phyloP scores from a whole-genome alignment of 495 filamentous ascomycete species.

The Entonaema liquescens region DNA sequence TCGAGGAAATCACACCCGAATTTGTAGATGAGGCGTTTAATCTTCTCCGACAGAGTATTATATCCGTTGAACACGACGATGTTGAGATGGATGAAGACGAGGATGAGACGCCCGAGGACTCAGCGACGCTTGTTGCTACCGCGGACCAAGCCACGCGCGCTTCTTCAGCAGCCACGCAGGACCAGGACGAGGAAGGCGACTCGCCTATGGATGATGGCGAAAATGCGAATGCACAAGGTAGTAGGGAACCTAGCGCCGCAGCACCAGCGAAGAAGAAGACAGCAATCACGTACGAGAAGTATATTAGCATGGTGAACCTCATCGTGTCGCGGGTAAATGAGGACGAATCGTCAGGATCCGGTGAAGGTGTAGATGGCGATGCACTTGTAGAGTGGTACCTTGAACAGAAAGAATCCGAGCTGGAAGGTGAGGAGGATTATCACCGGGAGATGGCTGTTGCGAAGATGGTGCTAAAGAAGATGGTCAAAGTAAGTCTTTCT shows the following conservation, averaged over 20 bases:
- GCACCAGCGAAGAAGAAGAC: conserved; percentile 70
- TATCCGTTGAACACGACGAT: conserved; percentile 97
- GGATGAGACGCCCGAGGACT: conserved; percentile 51
- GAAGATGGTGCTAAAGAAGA: conserved; percentile 91
- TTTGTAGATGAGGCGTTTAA: conserved; percentile 93
- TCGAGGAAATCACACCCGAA: conserved; percentile 83
- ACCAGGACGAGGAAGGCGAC: conserved; percentile 70
- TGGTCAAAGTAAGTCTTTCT: conserved; percentile 82
- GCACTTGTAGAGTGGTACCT: conserved; percentile 91
- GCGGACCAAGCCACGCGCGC: conserved; percentile 55
- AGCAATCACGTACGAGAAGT: conserved; percentile 95
- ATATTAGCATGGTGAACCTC: conserved; percentile 86
- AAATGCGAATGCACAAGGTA: conserved; percentile 46
- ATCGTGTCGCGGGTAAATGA: conserved; percentile 75
- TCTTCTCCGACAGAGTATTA: conserved; percentile 90
- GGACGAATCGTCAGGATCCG: conserved; percentile 76
- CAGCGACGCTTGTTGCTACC: conserved; percentile 47
- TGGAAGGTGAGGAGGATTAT: conserved; percentile 81
- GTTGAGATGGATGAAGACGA: conserved; percentile 93
- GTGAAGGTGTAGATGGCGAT: conserved; percentile 91
- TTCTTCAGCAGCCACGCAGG: background rate
- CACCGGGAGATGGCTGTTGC: conserved; percentile 76
- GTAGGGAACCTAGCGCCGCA: conserved; percentile 42
- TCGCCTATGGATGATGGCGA: conserved; percentile 71
- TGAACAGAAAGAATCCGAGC: conserved; percentile 88